Base-by-base conservation (phyloP, 1,284 basidiomycete genomes). In the Rhodotorula sp. region DNA sequence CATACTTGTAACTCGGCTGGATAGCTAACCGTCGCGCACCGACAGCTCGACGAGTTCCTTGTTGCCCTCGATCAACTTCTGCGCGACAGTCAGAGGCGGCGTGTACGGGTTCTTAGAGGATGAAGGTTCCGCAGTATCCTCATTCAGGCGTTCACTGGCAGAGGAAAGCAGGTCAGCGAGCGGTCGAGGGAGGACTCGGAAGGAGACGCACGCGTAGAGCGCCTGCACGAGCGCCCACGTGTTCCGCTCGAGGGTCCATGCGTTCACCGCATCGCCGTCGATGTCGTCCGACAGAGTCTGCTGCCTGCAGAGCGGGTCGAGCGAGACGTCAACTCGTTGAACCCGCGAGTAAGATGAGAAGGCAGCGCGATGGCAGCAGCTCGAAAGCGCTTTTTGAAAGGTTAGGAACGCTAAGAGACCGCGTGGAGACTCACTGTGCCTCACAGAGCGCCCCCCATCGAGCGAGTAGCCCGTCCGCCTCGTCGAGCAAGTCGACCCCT, bases 191-290 rank as follows among this genome's bases (percentile, higher is more conserved):
- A 27, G 32, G 48, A 5, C 9, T 39, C 34, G 32, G 57, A 65
- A 57, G 64, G 66, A 58, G 67, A 57, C 70, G 73, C 55, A 68
- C 74, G 67, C 17, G 74, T 81, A 81, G 24, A 93, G 82, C 7
- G 86, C 86, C 78, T 91, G 90, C 6, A 92, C 78, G 0, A 93
- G 83, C 1, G 84, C 85, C 91, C 91, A 93, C 1, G 91, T 92
- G 78, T 90, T 88, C 55, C 86, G 83, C 79, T 93, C 91, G 78
- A 92, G 82, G 34, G 84, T 83, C 71, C 91, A 80, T 2, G 86
- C 81, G 44, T 88, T 86, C 1, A 87, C 72, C 74, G 89, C 87
- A 27, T 85, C 83, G 24, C 79, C 80, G 22, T 83, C 65, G 20
- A 74, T 80, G 51, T 80, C 76, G 57, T 79, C 61, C 4, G 68